Evolutionary conservation across 495 filamentous ascomycete species (phyloP).

Genomic region (Haplographium delicatum): DNA sequence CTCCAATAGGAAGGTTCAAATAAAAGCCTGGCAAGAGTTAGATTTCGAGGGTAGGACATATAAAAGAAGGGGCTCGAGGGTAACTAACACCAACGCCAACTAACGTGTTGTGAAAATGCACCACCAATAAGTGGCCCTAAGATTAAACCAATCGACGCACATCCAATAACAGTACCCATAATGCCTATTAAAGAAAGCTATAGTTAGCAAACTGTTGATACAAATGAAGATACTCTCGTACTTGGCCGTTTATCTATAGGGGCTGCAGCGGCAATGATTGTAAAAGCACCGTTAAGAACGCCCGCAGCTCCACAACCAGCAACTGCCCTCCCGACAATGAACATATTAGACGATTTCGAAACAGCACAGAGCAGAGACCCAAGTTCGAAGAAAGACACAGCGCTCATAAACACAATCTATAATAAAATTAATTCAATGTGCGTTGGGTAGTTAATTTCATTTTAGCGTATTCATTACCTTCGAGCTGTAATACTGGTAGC

Average conservation of each 20-base stretch:
- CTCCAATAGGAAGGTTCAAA: constrained; percentile 6
- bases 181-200: neutral
- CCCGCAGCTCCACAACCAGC: constrained; percentile 46
- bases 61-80: too few relatives aligned
- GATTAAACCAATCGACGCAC: neutral
- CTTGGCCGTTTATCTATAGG: constrained; percentile 40
- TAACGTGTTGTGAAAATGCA: constrained; percentile 30
- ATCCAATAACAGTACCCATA: neutral
- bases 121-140: constrained; percentile 49
- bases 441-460: neutral
- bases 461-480: constrained; percentile 34
- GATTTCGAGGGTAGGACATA: too few relatives aligned
- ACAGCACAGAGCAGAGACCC: constrained; percentile 50
- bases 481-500: constrained; percentile 39
- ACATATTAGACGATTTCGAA: constrained; percentile 40
- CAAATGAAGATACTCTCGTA: too few relatives aligned
- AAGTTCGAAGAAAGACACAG: constrained; percentile 41
- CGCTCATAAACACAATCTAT: constrained; percentile 38
- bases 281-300: constrained; percentile 45
- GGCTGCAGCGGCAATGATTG: constrained; percentile 42
- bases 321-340: constrained; percentile 52
- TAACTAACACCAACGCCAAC: constrained; percentile 2
- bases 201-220: too few relatives aligned
- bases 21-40: too few relatives aligned
- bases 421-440: neutral